A percentile compares a stretch with the other conserved stretches of the same genome.
These are phyloP conservation scores for Syzygium aromaticum DNA, from an alignment of 345 rosid genomes.

Conservation along the genomic window DNA sequence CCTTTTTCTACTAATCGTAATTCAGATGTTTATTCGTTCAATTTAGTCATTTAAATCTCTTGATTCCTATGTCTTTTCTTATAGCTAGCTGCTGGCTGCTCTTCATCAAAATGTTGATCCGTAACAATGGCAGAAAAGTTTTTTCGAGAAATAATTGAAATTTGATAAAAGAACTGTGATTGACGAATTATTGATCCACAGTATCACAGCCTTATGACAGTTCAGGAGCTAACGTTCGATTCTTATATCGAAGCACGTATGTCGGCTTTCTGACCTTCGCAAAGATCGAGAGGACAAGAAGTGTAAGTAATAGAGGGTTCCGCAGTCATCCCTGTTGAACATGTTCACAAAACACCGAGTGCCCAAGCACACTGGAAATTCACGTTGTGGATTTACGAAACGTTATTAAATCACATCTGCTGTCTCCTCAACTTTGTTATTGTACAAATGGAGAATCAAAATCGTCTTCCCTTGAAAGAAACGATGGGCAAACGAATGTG, in stretches of 20 bases:
- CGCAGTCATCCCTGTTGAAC: neutral
- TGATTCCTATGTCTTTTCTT: neutral
- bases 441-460: neutral
- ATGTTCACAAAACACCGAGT: neutral
- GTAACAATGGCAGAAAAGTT: neutral
- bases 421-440: neutral
- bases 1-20: neutral
- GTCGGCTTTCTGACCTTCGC: neutral
- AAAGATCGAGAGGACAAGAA: neutral
- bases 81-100: neutral
- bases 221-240: neutral
- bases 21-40: neutral
- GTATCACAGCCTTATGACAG: neutral
- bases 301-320: neutral
- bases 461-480: neutral
- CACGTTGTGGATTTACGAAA: neutral
- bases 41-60: neutral
- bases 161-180: neutral
- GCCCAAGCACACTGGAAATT: neutral
- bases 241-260: neutral
- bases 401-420: neutral
- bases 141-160: neutral
- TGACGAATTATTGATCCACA: neutral
- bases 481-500: neutral
- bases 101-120: neutral